Evolutionary conservation across 139 green algal species (phyloP).

Genomic region (Micractinium conductrix): DNA sequence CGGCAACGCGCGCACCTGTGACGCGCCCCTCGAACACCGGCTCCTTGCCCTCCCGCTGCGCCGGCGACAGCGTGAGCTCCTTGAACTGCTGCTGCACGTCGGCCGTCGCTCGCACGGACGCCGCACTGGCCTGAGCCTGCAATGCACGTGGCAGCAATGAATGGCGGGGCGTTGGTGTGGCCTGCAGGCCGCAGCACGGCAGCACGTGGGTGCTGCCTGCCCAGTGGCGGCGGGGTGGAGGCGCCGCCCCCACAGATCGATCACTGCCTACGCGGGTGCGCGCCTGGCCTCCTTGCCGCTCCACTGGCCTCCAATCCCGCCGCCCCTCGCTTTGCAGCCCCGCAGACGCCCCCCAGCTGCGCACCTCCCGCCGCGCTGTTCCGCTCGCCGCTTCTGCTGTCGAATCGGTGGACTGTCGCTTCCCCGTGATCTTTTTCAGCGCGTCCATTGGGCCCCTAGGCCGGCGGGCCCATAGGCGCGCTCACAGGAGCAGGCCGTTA

Average conservation of each 20-base stretch:
- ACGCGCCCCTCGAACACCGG: slow-evolving; percentile 72
- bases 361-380: slow-evolving; percentile 7
- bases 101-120: slow-evolving; percentile 3
- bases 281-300: too few relatives aligned
- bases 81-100: slow-evolving; percentile 63
- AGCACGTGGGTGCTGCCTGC: not conserved
- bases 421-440: slow-evolving; percentile 18
- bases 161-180: not conserved
- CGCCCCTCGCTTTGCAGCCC: not conserved
- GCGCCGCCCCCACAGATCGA: too few relatives aligned
- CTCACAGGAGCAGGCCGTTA: not conserved
- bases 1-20: slow-evolving; percentile 33
- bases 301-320: too few relatives aligned
- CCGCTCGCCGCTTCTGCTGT: not conserved
- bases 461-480: not conserved
- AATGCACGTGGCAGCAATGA: too few relatives aligned
- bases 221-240: not conserved
- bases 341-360: not conserved
- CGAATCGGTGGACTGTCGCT: slow-evolving; percentile 18
- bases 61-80: slow-evolving; percentile 62
- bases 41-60: slow-evolving; percentile 55
- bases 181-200: not conserved
- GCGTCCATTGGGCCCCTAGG: slow-evolving; percentile 20
- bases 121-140: too few relatives aligned
- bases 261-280: too few relatives aligned